Evolutionary conservation across 1,284 basidiomycete species (phyloP).

Genomic region (Microbotryomycetes sp.): DNA sequence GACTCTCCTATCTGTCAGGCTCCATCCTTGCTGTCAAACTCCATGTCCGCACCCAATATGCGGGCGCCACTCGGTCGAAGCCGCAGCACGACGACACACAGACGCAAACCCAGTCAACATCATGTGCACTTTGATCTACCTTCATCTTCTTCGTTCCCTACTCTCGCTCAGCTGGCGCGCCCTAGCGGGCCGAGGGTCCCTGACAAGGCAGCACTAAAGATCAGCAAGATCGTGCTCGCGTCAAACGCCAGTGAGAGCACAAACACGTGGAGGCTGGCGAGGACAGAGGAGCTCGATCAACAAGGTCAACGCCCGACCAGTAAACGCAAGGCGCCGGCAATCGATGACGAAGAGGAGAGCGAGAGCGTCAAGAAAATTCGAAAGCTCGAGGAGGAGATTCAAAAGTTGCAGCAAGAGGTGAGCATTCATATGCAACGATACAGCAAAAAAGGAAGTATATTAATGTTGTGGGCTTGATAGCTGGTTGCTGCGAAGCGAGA

Average conservation of each 20-base stretch:
- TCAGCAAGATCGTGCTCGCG: not conserved
- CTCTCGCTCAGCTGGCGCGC: not conserved
- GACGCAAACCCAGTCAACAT: not conserved
- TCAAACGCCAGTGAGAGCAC: not conserved
- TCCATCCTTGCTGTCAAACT: not conserved
- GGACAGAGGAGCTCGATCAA: not conserved
- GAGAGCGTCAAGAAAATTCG: not conserved
- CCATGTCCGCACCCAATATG: not conserved
- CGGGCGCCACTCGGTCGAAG: not conserved
- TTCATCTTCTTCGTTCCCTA: not conserved
- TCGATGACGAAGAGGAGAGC: not conserved
- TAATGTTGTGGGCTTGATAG: too few relatives aligned
- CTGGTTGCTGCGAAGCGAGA: not conserved
- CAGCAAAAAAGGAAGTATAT: too few relatives aligned
- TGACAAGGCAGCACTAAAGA: too few relatives aligned
- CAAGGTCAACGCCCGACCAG: not conserved
- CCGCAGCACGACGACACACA: not conserved
- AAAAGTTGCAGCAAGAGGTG: not conserved
- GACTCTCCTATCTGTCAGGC: too few relatives aligned
- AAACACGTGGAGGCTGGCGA: not conserved
- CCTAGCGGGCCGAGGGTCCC: too few relatives aligned
- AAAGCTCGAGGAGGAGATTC: not conserved
- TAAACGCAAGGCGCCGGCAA: not conserved
- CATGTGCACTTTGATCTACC: not conserved
- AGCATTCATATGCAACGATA: too few relatives aligned